A percentile compares a stretch with the other conserved stretches of the same genome.
phyloP scores from a whole-genome alignment of 1,284 basidiomycete species.

The Trichosporon asahii region DNA sequence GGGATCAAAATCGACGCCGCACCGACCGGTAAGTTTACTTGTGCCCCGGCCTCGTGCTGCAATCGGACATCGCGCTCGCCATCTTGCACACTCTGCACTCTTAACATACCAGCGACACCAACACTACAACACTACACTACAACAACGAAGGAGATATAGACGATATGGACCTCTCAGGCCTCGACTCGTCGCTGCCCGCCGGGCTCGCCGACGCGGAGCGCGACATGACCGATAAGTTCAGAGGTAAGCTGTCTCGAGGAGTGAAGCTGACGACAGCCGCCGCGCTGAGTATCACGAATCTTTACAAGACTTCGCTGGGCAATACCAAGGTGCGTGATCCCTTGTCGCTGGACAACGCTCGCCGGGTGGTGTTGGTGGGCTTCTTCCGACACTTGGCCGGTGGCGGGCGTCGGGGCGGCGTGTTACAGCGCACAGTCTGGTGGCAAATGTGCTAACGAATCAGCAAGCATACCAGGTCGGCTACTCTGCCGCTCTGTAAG shows the following conservation, averaged over 20 bases:
- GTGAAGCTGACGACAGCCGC: constrained; percentile 36
- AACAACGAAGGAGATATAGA: background rate
- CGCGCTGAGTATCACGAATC: constrained; percentile 50
- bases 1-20: background rate
- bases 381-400: too few relatives aligned
- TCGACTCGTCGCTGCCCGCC: constrained; percentile 46
- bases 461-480: constrained; percentile 53
- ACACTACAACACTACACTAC: background rate
- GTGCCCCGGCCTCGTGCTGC: background rate
- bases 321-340: constrained; percentile 47
- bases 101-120: background rate
- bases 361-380: too few relatives aligned
- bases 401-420: too few relatives aligned
- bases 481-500: constrained; percentile 50
- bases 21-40: constrained; percentile 7
- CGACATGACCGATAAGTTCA: constrained; percentile 53
- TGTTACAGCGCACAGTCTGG: background rate
- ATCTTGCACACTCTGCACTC: background rate
- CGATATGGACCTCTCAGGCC: constrained; percentile 50
- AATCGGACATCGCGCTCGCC: background rate
- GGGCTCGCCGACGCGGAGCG: constrained; percentile 51
- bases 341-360: too few relatives aligned
- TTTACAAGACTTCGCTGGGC: constrained; percentile 51
- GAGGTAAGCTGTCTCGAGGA: constrained; percentile 41
- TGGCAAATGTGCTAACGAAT: background rate